Percentiles rank a stretch among this genome's conserved stretches.
These are phyloP conservation scores for Dissophora ornata DNA, from an alignment of 192 early-diverging fungal species.

Conservation along the genomic window DNA sequence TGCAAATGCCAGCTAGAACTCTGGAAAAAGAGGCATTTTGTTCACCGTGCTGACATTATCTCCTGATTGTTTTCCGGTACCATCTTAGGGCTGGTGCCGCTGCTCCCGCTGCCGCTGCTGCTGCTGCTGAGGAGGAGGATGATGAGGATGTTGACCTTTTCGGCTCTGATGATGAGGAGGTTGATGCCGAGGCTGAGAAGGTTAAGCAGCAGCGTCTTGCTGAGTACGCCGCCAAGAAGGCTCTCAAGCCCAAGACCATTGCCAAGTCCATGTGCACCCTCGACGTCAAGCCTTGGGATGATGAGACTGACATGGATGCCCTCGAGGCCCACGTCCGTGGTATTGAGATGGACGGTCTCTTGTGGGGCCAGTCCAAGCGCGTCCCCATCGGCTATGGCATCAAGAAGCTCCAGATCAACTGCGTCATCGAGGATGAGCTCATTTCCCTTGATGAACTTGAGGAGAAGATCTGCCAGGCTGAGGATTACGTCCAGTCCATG, in stretches of 20 bases:
- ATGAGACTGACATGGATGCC: slow-evolving; percentile 89
- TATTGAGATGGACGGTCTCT: slow-evolving; percentile 88
- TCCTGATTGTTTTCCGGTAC: no score
- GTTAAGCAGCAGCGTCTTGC: slow-evolving; percentile 89
- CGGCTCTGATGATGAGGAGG: slow-evolving; percentile 93
- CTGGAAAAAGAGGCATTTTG: no score
- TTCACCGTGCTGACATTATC: no score
- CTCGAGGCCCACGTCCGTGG: slow-evolving; percentile 77
- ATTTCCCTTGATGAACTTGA: slow-evolving; percentile 86
- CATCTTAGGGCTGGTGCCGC: slow-evolving; percentile 66
- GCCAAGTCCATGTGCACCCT: slow-evolving; percentile 94
- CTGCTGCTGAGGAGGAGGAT: slow-evolving; percentile 77
- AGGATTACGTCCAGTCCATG: slow-evolving; percentile 93
- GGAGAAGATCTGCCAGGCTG: slow-evolving; percentile 82
- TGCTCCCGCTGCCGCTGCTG: slow-evolving; percentile 53
- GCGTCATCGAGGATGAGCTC: slow-evolving; percentile 94
- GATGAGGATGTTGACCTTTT: slow-evolving; percentile 97
- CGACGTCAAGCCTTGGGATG: slow-evolving; percentile 99
- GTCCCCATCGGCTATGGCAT: slow-evolving; percentile 93
- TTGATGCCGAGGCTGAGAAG: slow-evolving; percentile 90
- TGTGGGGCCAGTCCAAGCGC: slow-evolving; percentile 87
- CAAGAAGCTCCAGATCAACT: slow-evolving; percentile 95
- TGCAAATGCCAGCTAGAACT: no score
- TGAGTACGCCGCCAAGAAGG: slow-evolving; percentile 94
- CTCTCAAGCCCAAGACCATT: slow-evolving; percentile 83